Base-by-base conservation (phyloP, 139 green algal genomes). In the Chlamydomonas incerta region DNA sequence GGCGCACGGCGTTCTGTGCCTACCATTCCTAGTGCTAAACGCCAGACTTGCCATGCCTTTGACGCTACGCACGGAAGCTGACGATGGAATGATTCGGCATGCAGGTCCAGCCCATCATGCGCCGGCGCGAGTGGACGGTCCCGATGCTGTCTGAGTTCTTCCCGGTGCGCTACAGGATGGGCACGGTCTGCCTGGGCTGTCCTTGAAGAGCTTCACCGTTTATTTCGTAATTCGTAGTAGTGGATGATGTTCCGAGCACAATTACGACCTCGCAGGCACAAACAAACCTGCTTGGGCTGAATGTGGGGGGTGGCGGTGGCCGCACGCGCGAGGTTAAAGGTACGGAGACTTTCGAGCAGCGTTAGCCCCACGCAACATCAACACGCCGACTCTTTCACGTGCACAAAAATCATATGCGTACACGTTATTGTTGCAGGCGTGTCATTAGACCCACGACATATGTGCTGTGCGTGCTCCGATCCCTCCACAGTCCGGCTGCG, bases 91-190 rank as follows among this genome's bases (percentile, higher is more conserved):
- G 55, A n/a, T 29, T 17, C 15, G 13, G 4, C 50, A 9, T 14
- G 68, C 95, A 98, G 75, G 96, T 98, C n/a, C 95, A 98, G 87
- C 96, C 96, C 57, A 95, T 98, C 72, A 94, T 98, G 92, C 76
- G 88, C 6, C 90, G 90, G 5, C 90, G 92, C 1, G 34, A 83
- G 21, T 97, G 92, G 90, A 88, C 33, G 11, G 81, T 96, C n/a
- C 90, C 86, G 1, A 68, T 95, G 60, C 83, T 98, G 6, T 89
- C 81, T 0, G 96, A 98, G 83, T 97, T 98, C 87, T 94, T 89
- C 29, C 96, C 95, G 75, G 75, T 83, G 58, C 3, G 74, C 18
- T 4, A 8, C 47, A 14, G 72, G 2, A 28, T 35, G 34, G 17
- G 35, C 17, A 17, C 14, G 37, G 13, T 76, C 11, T 31, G 35